Evolutionary conservation across 2,329 filamentous ascomycete species (phyloP), one percentile per base, ranked within the genome.

Genomic region (Alternaria gaisen): DNA sequence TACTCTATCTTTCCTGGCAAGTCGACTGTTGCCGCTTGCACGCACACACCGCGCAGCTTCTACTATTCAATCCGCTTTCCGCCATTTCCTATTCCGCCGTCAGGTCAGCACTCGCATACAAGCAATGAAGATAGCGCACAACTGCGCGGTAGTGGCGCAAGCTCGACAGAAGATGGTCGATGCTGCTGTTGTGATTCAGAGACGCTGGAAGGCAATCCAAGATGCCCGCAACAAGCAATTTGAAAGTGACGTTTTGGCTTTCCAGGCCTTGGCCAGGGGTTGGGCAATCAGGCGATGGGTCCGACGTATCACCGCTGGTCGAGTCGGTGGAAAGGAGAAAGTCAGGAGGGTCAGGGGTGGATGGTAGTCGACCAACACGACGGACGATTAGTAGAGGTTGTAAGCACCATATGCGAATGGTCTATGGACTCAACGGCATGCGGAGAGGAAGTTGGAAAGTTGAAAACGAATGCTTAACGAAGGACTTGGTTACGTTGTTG

Each of bases 1-100:
- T 3, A 82, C 84, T 3, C 82, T 90, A 8, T 82, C 86, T 4
- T 88, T 88, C 71, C 81, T 90, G 6, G 86, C 86, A 42, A 87
- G 85, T 4, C 82, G 87, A 41, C 77, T 89, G 1, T 78, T 89
- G 4, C 82, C 83, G 0, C 80, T 86, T 6, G 82, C 82, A 1
- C 80, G 80, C 57, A 77, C 76, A 12, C 78, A 81, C 58, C 81
- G 83, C 43, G 87, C 87, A 2, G 86, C 86, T 0, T 71, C 78
- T 3, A 78, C 79, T 0, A 81, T 90, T 16, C 87, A 89, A 69
- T 77, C 78, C 16, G 79, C 80, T 7, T 88, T 83, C 78, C 83
- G 86, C 18, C 46, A 60, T 5, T 67, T 67, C 54, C 56, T 76
- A n/a, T 57, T 71, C 11, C 74, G 80, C 28, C 64, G 70, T 18